Percentiles rank a stretch among this genome's conserved stretches.
Conservation (phyloP, 169 alveolate species). For the Eimeria falciformis region DNA sequence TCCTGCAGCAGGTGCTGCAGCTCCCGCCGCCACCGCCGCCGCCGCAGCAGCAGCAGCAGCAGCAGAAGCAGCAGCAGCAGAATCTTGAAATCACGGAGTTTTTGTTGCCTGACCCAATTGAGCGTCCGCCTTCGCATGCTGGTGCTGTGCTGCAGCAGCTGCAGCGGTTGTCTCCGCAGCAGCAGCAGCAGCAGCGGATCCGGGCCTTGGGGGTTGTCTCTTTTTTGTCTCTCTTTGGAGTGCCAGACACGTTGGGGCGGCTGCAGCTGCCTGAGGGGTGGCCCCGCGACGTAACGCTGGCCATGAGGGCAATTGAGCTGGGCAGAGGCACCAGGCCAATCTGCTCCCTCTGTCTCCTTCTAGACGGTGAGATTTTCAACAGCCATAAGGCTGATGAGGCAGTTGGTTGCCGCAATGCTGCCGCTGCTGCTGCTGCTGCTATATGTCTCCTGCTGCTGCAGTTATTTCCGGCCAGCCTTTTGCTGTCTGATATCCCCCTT, state of each 20-base stretch:
- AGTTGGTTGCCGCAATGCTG: not conserved
- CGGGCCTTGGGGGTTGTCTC: constrained; percentile 74
- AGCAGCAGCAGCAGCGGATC: not conserved
- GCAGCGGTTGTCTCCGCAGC: constrained; percentile 3
- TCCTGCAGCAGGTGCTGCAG: constrained; percentile 22
- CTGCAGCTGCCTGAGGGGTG: constrained; percentile 82
- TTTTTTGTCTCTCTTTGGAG: constrained; percentile 79
- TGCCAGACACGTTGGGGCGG: constrained; percentile 78
- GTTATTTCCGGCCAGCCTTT: not conserved
- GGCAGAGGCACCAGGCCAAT: constrained; percentile 14
- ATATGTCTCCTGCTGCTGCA: not conserved
- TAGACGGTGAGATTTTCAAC: constrained; percentile 29
- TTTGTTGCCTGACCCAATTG: not conserved
- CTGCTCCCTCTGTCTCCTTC: constrained; percentile 51
- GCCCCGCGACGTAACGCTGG: constrained; percentile 81
- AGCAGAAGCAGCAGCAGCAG: constrained; percentile 3
- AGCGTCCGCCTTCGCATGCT: not conserved
- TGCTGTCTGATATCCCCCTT: not conserved
- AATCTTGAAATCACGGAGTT: not conserved
- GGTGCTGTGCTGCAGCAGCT: not conserved
- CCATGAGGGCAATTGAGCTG: constrained; percentile 34
- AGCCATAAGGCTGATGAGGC: too few species aligned
- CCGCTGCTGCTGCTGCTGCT: constrained; percentile 15
- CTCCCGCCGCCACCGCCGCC: constrained; percentile 8
- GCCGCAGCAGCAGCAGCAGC: constrained; percentile 34